Conservation (phyloP, 108 stramenopile species). For the Mediolabrus comicus region DNA sequence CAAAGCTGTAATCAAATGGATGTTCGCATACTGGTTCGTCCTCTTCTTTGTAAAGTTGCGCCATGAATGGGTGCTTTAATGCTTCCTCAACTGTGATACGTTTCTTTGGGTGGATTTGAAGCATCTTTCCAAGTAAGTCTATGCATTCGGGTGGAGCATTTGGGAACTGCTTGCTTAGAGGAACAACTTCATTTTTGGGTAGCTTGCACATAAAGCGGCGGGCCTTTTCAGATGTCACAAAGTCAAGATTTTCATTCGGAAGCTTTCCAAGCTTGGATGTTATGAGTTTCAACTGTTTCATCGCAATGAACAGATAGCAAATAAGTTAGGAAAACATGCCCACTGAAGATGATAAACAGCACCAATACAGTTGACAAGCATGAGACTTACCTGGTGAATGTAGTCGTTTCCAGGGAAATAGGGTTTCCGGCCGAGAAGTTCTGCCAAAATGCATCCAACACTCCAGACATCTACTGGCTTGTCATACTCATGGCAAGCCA, state of each 20-base stretch:
- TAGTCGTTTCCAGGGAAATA: slow-evolving; percentile 99
- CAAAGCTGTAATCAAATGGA: slow-evolving; percentile 83
- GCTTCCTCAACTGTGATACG: slow-evolving; percentile 91
- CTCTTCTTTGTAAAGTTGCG: slow-evolving; percentile 78
- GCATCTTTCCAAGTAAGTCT: slow-evolving; percentile 90
- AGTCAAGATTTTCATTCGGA: slow-evolving; percentile 88
- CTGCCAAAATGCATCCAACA: slow-evolving; percentile 99
- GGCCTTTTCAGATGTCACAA: slow-evolving; percentile 93
- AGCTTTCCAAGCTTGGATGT: slow-evolving; percentile 91
- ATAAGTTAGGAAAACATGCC: background rate
- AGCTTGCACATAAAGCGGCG: slow-evolving; percentile 88
- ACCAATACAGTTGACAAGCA: slow-evolving; percentile 36
- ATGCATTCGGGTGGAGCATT: slow-evolving; percentile 79
- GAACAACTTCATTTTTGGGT: slow-evolving; percentile 59
- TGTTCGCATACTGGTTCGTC: slow-evolving; percentile 78
- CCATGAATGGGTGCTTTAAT: slow-evolving; percentile 91
- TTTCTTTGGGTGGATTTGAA: slow-evolving; percentile 88
- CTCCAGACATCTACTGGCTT: slow-evolving; percentile 96
- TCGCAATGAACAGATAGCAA: background rate
- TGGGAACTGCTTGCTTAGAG: slow-evolving; percentile 73
- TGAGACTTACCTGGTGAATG: slow-evolving; percentile 95
- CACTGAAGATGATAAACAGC: background rate
- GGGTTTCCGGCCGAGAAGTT: slow-evolving; percentile 93
- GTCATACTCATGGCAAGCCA: slow-evolving; percentile 98
- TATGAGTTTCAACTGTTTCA: slow-evolving; percentile 87